Evolutionary conservation across 139 green algal species (phyloP).

Genomic region (Parachlorella kessleri): DNA sequence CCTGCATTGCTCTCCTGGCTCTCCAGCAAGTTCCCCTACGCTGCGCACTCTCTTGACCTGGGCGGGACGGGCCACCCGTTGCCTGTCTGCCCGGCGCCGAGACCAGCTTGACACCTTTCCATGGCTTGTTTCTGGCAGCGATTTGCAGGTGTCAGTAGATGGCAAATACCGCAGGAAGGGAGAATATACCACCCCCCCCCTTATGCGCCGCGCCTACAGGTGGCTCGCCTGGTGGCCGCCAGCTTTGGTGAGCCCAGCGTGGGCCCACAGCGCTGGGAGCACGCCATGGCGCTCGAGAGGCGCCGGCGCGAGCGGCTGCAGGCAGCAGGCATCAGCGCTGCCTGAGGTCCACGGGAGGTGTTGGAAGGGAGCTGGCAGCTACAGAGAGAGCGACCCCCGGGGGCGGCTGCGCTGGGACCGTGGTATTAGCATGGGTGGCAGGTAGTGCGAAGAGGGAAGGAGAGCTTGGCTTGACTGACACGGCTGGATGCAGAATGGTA

Average conservation of each 20-base stretch:
- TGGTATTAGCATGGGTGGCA: no score
- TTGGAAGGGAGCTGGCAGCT: no score
- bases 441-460: no score
- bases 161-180: background rate
- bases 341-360: no score
- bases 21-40: background rate
- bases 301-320: conserved; percentile 23
- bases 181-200: background rate
- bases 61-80: no score
- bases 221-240: conserved; percentile 37
- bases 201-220: background rate
- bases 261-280: conserved; percentile 36
- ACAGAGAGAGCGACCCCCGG: no score
- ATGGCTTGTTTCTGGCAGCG: background rate
- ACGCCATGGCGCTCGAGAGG: conserved; percentile 37
- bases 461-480: no score
- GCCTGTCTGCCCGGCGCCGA: no score
- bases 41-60: background rate
- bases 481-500: no score
- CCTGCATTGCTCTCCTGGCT: background rate
- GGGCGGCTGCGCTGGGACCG: no score
- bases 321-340: no score
- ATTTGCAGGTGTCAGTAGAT: background rate
- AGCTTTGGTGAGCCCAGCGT: conserved; percentile 46
- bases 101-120: background rate